Conservation (phyloP, 2,329 filamentous ascomycete genomes). For the Elsinoe necatrix region DNA sequence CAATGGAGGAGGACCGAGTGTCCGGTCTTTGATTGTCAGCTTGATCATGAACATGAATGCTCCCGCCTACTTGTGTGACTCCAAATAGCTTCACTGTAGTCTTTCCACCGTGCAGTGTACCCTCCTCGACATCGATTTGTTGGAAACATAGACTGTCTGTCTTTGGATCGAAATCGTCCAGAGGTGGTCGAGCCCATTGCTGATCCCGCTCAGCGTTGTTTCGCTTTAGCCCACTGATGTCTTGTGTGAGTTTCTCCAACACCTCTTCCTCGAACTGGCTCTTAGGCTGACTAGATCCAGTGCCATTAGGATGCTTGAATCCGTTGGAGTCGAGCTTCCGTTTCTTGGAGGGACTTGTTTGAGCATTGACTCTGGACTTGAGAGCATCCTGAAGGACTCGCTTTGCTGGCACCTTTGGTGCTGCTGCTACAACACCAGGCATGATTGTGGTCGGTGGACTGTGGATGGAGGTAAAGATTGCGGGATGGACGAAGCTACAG, state of each 20-base stretch:
- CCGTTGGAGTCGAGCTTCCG: conserved; percentile 63
- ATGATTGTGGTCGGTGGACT: conserved; percentile 18
- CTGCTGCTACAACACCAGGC: conserved; percentile 27
- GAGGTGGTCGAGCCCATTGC: conserved; percentile 65
- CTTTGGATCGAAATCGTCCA: conserved; percentile 54
- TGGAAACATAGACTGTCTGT: conserved; percentile 77
- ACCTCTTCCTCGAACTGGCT: conserved; percentile 91
- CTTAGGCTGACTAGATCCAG: conserved; percentile 70
- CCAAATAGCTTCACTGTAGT: conserved; percentile 86
- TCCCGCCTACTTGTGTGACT: conserved; percentile 59
- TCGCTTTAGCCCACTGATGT: conserved; percentile 76
- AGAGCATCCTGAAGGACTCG: conserved; percentile 40
- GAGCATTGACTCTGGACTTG: conserved; percentile 38
- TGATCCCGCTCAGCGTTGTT: conserved; percentile 90
- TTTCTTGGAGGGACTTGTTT: conserved; percentile 61
- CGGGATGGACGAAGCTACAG: conserved; percentile 10
- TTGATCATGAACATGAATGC: not conserved
- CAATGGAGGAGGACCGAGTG: conserved; percentile 94
- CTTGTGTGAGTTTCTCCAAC: conserved; percentile 90
- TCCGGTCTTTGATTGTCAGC: conserved; percentile 44
- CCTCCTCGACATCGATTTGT: conserved; percentile 91
- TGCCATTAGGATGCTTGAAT: conserved; percentile 56
- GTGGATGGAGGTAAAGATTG: not conserved
- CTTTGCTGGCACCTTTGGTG: conserved; percentile 34
- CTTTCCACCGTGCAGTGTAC: conserved; percentile 65